Evolutionary conservation across 495 filamentous ascomycete species (phyloP).

Genomic region (Penicillium malachiteum): DNA sequence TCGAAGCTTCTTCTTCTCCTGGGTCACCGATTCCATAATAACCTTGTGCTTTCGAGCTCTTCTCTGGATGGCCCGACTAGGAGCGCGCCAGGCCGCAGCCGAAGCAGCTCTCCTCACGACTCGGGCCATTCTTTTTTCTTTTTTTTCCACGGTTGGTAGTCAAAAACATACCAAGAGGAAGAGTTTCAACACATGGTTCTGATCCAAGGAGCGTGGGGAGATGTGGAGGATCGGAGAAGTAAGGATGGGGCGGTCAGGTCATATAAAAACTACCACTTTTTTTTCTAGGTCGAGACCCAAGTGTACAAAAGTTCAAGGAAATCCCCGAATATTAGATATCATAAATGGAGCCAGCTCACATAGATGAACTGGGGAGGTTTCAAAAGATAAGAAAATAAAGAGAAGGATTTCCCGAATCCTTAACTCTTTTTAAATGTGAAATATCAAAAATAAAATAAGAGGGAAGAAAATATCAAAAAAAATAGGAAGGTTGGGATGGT

Average conservation of each 20-base stretch:
- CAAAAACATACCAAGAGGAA: conserved; percentile 17
- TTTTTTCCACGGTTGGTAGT: conserved; percentile 15
- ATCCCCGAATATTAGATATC: not conserved
- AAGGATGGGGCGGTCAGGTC: conserved; percentile 18
- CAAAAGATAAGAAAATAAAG: not conserved
- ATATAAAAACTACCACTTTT: not conserved
- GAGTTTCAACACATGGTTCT: conserved; percentile 13
- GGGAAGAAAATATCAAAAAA: not conserved
- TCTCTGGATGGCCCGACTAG: conserved; percentile 30
- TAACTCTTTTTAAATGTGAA: not conserved
- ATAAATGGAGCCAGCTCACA: conserved; percentile 2
- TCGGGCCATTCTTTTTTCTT: conserved; percentile 32
- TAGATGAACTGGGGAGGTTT: not conserved
- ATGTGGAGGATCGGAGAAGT: not conserved
- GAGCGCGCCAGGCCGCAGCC: conserved; percentile 32
- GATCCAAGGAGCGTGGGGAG: not conserved
- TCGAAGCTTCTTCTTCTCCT: conserved; percentile 59
- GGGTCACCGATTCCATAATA: conserved; percentile 55
- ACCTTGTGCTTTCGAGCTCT: conserved; percentile 56
- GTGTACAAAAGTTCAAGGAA: no score
- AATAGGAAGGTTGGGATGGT: no score
- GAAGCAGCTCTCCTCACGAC: conserved; percentile 36
- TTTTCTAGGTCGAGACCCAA: not conserved
- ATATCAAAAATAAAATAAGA: no score
- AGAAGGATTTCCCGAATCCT: not conserved